Evolutionary conservation across 148 eudicot genomes (phyloP).

Genomic region (Bassia scoparia): DNA sequence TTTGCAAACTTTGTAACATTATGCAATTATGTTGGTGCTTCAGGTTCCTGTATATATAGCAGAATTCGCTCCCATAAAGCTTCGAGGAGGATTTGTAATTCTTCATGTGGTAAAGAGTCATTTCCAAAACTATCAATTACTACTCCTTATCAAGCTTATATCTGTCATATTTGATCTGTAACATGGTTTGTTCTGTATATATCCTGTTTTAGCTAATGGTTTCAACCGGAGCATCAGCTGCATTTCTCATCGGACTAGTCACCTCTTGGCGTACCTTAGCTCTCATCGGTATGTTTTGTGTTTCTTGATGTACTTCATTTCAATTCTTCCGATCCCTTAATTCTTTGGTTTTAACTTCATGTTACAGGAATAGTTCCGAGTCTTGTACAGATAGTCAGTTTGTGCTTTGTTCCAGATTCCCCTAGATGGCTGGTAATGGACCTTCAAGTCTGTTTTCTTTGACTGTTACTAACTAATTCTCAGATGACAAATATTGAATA

Average conservation of each 20-base stretch:
- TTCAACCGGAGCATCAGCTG: slow-evolving; percentile 19
- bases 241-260: slow-evolving; percentile 30
- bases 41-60: slow-evolving; percentile 30
- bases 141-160: neutral
- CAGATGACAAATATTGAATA: neutral
- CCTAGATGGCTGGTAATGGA: slow-evolving; percentile 44
- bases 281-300: slow-evolving; percentile 26
- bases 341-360: neutral
- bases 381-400: slow-evolving; percentile 30
- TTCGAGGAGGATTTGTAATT: slow-evolving; percentile 28
- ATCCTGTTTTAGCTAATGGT: slow-evolving; percentile 24
- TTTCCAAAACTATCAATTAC: neutral
- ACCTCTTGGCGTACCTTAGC: slow-evolving; percentile 37
- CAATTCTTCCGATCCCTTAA: neutral
- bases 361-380: slow-evolving; percentile 35
- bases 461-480: neutral
- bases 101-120: slow-evolving; percentile 22
- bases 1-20: neutral
- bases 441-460: neutral
- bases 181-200: neutral
- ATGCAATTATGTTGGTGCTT: neutral
- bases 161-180: neutral
- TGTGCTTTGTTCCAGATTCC: slow-evolving; percentile 38
- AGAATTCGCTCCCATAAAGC: slow-evolving; percentile 33
- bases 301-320: neutral